Percentiles rank a stretch among this genome's conserved stretches.
Evolutionary conservation across 192 early-diverging fungal species (phyloP).

Genomic region (Podila horticola): DNA sequence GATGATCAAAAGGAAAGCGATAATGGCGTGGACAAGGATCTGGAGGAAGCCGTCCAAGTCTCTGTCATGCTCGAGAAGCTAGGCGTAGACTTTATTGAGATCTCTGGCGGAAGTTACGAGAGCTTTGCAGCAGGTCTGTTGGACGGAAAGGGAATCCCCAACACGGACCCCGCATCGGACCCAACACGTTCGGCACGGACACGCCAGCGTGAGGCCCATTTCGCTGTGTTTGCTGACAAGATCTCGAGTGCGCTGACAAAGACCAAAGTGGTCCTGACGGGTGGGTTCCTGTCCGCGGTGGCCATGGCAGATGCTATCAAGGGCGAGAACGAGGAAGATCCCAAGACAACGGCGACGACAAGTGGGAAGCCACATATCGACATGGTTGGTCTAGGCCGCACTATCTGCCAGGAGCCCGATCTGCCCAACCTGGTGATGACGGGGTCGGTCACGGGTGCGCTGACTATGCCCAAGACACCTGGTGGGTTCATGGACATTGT

Average conservation of each 20-base stretch:
- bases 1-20: conserved; percentile 60
- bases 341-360: background rate
- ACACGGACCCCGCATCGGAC: background rate
- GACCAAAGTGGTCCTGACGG: conserved; percentile 21
- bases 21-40: conserved; percentile 65
- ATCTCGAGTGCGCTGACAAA: conserved; percentile 16
- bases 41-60: conserved; percentile 75
- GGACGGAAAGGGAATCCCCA: conserved; percentile 12
- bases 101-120: conserved; percentile 77
- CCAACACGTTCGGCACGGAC: background rate
- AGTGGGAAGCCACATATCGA: conserved; percentile 13
- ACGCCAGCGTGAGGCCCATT: conserved; percentile 21
- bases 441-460: conserved; percentile 10
- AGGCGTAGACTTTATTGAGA: conserved; percentile 90
- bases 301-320: conserved; percentile 21
- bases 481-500: conserved; percentile 25
- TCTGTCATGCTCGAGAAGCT: conserved; percentile 59
- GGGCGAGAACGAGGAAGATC: background rate
- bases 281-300: conserved; percentile 10
- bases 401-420: conserved; percentile 14
- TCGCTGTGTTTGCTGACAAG: conserved; percentile 32
- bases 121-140: conserved; percentile 17
- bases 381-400: conserved; percentile 22
- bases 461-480: background rate
- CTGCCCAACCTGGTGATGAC: conserved; percentile 22